Evolutionary conservation across 176 grass and related monocot species (phyloP), one percentile per base, ranked within the genome.

Genomic region (Avena atlantica): DNA sequence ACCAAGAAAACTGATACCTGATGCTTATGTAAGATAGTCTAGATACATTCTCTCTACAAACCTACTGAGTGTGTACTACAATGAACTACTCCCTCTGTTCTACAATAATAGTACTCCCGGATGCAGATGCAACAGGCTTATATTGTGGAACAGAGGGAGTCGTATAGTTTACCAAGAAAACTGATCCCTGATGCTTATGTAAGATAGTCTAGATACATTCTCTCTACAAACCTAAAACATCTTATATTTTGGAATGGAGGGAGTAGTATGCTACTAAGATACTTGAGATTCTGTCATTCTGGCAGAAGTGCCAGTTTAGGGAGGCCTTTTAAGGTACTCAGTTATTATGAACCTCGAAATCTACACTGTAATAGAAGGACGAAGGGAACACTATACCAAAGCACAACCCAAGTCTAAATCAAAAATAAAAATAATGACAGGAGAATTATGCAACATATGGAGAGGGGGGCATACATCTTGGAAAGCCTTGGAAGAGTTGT

Each of bases 401-500:
- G 23, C 16, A 34, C 44, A 29, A 53, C 12, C 24, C 20, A 12
- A 9, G 24, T 17, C 23, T 48, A 72, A 12, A n/a, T 20, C 6
- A 44, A 51, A 7, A 10, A 66, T 34, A 34, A 10, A 0, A 0
- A 40, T 55, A 1, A 10, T 60, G 6, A 50, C 4, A 2, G 23
- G 50, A 36, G 1, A 59, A 29, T 2, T 44, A 20, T 6, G 31
- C 4, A 73, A 64, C 60, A 78, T 13, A 31, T 15, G 16, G 29
- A 9, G 45, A 4, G 49, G 15, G 6, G 4, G 9, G 16, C 89
- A 74, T 93, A 98, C 95, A 19, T 95, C 95, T 90, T 93, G 95
- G 56, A 98, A 95, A 49, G 95, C 93, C 88, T 89, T 95, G 0
- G 82, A 78, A 60, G 95, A 89, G 80, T 86, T 90, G 81, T 15